Percentiles rank a stretch among this genome's conserved stretches.
These are phyloP conservation scores for Pyricularia sp. DNA, from an alignment of 2,329 filamentous ascomycete genomes.

Conservation along the genomic window DNA sequence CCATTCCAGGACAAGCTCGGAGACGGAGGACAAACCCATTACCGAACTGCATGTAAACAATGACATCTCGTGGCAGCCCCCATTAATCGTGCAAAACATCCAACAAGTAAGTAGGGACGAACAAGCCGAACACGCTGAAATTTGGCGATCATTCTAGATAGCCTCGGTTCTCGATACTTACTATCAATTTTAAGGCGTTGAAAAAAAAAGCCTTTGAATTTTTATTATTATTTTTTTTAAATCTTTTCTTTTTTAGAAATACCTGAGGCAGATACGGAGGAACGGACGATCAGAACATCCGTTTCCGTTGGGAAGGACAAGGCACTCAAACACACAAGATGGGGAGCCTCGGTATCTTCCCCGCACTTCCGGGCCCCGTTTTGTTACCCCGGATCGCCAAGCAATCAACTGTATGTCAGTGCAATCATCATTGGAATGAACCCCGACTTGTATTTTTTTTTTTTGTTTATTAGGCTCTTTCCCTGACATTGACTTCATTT, in stretches of 20 bases:
- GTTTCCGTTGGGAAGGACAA: not conserved
- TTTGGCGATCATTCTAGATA: not conserved
- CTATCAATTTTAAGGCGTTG: too few species aligned
- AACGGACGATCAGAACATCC: not conserved
- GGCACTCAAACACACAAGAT: not conserved
- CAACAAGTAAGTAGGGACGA: not conserved
- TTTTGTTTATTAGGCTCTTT: not conserved
- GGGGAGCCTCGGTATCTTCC: slow-evolving; percentile 6
- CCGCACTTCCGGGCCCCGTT: not conserved
- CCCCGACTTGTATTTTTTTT: not conserved
- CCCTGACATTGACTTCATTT: not conserved
- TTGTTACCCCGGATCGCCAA: not conserved
- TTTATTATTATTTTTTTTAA: too few species aligned
- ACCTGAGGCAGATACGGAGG: not conserved
- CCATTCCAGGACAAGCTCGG: not conserved
- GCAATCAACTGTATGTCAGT: not conserved
- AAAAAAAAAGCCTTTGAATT: too few species aligned
- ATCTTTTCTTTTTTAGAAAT: not conserved
- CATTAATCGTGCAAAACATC: not conserved
- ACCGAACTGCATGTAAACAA: not conserved
- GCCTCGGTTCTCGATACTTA: not conserved
- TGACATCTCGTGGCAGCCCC: not conserved
- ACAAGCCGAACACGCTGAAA: not conserved
- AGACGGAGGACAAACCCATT: not conserved
- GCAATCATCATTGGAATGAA: not conserved